A percentile compares a stretch with the other conserved stretches of the same genome.
phyloP scores from a whole-genome alignment of 257 asterid genomes.

The Solanum ossicruentum region DNA sequence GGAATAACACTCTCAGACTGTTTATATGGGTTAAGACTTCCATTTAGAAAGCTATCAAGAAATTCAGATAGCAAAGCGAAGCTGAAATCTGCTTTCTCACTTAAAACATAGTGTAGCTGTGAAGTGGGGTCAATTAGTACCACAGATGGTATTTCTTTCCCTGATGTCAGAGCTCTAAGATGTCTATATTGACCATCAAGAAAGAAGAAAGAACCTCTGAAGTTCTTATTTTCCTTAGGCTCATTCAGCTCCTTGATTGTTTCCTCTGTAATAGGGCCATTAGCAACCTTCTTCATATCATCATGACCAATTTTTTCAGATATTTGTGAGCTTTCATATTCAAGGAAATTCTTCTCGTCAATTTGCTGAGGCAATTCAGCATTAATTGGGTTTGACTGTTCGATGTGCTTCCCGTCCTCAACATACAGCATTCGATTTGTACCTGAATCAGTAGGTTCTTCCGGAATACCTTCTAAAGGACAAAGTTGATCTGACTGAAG shows the following conservation, averaged over 20 bases:
- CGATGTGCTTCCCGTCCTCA: neutral
- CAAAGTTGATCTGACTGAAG: neutral
- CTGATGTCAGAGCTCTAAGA: conserved; percentile 67
- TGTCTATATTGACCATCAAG: conserved; percentile 68
- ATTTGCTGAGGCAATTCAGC: conserved; percentile 15
- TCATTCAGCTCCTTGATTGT: conserved; percentile 18
- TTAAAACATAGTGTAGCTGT: conserved; percentile 48
- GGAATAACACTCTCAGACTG: conserved; percentile 44
- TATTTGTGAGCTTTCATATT: conserved; percentile 11
- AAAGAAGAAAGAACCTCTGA: conserved; percentile 52
- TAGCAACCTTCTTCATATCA: conserved; percentile 14
- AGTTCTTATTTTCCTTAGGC: conserved; percentile 16
- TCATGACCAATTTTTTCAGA: conserved; percentile 12
- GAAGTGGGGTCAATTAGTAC: conserved; percentile 61
- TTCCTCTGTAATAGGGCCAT: conserved; percentile 16
- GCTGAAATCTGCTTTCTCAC: conserved; percentile 28
- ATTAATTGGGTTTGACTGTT: conserved; percentile 15
- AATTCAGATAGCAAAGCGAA: conserved; percentile 40
- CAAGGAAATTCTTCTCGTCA: conserved; percentile 18
- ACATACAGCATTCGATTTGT: conserved; percentile 2
- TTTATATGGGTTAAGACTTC: conserved; percentile 55
- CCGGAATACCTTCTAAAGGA: neutral
- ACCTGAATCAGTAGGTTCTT: neutral
- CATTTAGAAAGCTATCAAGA: conserved; percentile 46
- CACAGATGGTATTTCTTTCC: conserved; percentile 53